Percentiles rank a stretch among this genome's conserved stretches.
Evolutionary conservation across 2,329 filamentous ascomycete genomes (phyloP).

Genomic region (Claviceps sp.): DNA sequence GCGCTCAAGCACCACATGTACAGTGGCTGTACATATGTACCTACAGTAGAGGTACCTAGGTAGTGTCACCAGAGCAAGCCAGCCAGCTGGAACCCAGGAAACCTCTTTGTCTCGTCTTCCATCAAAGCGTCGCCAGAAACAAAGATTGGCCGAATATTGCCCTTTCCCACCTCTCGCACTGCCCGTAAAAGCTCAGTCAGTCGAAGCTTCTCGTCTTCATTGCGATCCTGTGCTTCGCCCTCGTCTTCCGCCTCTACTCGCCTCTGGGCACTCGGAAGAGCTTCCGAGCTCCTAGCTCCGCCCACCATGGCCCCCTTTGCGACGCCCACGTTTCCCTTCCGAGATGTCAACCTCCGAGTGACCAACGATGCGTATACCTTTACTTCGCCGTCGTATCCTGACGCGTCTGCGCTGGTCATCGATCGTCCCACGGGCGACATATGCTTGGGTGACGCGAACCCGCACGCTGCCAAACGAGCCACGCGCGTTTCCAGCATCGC

Average conservation of each 20-base stretch:
- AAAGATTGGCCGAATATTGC: too few relatives aligned
- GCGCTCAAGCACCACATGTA: too few relatives aligned
- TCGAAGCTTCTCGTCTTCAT: not conserved
- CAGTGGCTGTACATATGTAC: too few relatives aligned
- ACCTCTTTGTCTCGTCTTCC: too few relatives aligned
- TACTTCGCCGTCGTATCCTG: constrained; percentile 84
- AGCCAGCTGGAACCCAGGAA: too few relatives aligned
- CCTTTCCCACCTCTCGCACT: too few relatives aligned
- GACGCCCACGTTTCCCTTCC: constrained; percentile 50
- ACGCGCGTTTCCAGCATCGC: constrained; percentile 77
- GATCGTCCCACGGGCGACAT: constrained; percentile 89
- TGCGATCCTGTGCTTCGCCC: not conserved
- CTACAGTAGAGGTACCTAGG: too few relatives aligned
- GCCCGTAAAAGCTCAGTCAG: not conserved
- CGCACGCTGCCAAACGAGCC: constrained; percentile 59
- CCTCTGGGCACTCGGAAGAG: not conserved
- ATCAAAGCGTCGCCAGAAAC: too few relatives aligned
- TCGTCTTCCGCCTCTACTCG: not conserved
- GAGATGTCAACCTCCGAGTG: constrained; percentile 94
- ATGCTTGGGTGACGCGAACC: constrained; percentile 65
- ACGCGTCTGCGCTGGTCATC: constrained; percentile 75
- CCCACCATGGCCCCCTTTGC: constrained; percentile 24
- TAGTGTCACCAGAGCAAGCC: too few relatives aligned
- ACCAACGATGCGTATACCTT: constrained; percentile 91
- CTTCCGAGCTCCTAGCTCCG: not conserved